phyloP scores from a whole-genome alignment of 2,329 filamentous ascomycete genomes.

The Botrytis squamosa region DNA sequence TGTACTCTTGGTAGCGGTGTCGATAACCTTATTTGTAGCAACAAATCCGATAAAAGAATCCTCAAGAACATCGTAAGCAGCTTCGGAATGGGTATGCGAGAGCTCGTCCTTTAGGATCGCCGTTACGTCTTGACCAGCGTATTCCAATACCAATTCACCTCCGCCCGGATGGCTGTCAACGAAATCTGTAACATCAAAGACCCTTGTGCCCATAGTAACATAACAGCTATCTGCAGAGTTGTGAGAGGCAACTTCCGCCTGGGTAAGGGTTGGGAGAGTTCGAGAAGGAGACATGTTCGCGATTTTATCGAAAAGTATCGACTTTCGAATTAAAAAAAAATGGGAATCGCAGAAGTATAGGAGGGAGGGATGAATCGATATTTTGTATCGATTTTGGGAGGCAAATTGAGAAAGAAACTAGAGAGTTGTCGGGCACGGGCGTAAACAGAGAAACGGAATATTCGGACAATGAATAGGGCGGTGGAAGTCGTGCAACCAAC shows the following conservation, averaged over 20 bases:
- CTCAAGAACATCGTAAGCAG: conserved; percentile 93
- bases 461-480: neutral
- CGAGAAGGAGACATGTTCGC: conserved; percentile 68
- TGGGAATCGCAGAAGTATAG: neutral
- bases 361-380: neutral
- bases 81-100: conserved; percentile 84
- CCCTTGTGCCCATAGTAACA: conserved; percentile 83
- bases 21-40: conserved; percentile 49
- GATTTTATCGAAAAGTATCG: neutral
- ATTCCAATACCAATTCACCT: conserved; percentile 81
- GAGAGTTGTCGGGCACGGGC: neutral
- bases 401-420: conserved; percentile 13
- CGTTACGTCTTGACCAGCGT: conserved; percentile 82
- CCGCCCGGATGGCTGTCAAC: conserved; percentile 89
- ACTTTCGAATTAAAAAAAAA: neutral
- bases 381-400: neutral
- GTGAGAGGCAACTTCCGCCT: conserved; percentile 77
- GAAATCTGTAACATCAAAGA: conserved; percentile 94
- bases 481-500: neutral
- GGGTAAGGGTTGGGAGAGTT: conserved; percentile 79
- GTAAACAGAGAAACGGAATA: conserved; percentile 4
- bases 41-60: conserved; percentile 84
- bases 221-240: conserved; percentile 83
- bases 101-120: conserved; percentile 77
- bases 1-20: conserved; percentile 41